A percentile compares a stretch with the other conserved stretches of the same genome.
Evolutionary conservation across 2,329 filamentous ascomycete genomes (phyloP).

Genomic region (Colletotrichum paranaense): DNA sequence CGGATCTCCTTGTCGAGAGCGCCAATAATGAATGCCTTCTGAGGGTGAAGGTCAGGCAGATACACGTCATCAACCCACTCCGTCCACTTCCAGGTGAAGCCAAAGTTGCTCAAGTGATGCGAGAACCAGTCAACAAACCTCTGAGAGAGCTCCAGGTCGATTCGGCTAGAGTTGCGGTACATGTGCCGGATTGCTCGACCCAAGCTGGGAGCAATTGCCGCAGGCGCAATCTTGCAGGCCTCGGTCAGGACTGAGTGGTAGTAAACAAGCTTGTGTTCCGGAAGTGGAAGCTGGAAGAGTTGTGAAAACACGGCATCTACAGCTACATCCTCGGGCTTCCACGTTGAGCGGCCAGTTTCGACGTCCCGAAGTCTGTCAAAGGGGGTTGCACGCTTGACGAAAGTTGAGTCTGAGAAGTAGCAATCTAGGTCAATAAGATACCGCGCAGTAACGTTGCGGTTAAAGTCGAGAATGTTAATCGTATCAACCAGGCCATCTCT

Average conservation of each 20-base stretch:
- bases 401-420: constrained; percentile 90
- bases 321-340: constrained; percentile 97
- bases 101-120: constrained; percentile 98
- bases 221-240: constrained; percentile 93
- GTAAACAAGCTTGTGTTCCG: constrained; percentile 95
- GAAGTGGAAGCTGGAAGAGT: constrained; percentile 84
- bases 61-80: constrained; percentile 93
- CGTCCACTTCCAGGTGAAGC: constrained; percentile 99
- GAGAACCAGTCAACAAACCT: constrained; percentile 98
- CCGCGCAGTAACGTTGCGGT: constrained; percentile 86
- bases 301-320: constrained; percentile 99
- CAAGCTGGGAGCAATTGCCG: constrained; percentile 93
- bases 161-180: constrained; percentile 82
- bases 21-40: constrained; percentile 92
- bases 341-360: constrained; percentile 75
- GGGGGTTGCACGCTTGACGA: constrained; percentile 91
- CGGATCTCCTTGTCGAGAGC: constrained; percentile 97
- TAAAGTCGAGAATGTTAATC: constrained; percentile 94
- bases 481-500: constrained; percentile 90
- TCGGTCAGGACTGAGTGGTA: constrained; percentile 97
- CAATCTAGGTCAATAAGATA: constrained; percentile 95
- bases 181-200: constrained; percentile 93
- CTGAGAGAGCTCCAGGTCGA: constrained; percentile 88
- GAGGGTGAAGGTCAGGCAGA: constrained; percentile 81
- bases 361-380: constrained; percentile 88